Conservation (phyloP, 2,329 filamentous ascomycete genomes). For the Botrytis galanthina region DNA sequence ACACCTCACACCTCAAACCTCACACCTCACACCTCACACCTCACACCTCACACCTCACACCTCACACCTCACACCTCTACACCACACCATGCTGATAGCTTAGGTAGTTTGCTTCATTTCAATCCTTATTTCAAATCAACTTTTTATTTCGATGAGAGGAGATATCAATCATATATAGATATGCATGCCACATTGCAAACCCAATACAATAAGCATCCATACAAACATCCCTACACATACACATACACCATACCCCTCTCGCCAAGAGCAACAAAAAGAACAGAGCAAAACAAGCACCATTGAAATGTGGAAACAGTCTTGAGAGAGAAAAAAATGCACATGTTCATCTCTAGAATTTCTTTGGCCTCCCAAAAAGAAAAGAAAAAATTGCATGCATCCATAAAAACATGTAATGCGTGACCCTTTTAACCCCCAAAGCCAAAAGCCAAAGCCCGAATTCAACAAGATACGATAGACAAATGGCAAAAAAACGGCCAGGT, state of each 20-base stretch:
- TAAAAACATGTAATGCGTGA: slow-evolving; percentile 13
- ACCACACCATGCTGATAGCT: not conserved
- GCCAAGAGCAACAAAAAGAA: not conserved
- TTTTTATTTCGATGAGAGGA: not conserved
- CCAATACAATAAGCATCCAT: not conserved
- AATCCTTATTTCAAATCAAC: too few relatives aligned
- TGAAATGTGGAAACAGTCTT: not conserved
- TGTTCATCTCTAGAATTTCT: slow-evolving; percentile 9
- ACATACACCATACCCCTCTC: not conserved
- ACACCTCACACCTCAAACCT: not conserved
- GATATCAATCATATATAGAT: not conserved
- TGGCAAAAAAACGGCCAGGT: slow-evolving; percentile 15
- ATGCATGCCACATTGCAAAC: not conserved
- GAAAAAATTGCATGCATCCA: slow-evolving; percentile 11
- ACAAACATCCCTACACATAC: not conserved
- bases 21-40: not conserved
- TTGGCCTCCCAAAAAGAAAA: not conserved
- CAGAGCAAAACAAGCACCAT: not conserved
- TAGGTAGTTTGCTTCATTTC: too few relatives aligned
- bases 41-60: too few relatives aligned
- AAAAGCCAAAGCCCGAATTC: slow-evolving; percentile 9
- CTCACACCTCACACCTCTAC: not conserved
- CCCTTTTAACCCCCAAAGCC: slow-evolving; percentile 7
- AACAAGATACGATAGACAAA: slow-evolving; percentile 14
- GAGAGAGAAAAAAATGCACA: not conserved